Conservation (phyloP, 2,329 filamentous ascomycete genomes). For the Penicillium crustosum region DNA sequence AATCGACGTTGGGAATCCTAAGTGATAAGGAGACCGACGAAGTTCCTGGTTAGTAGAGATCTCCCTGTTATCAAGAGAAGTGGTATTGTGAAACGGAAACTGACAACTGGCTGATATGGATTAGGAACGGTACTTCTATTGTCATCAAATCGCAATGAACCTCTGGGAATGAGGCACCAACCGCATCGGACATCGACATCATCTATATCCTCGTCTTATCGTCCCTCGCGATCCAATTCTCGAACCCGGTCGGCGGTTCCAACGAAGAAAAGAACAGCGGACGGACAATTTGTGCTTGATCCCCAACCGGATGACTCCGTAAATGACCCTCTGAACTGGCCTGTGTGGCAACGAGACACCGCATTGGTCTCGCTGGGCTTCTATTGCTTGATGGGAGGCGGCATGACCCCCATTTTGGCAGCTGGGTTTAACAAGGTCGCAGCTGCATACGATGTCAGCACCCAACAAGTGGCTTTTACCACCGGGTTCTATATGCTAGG, state of each 20-base stretch:
- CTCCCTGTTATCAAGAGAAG: background rate
- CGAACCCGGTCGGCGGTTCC: constrained; percentile 32
- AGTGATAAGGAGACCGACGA: constrained; percentile 79
- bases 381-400: constrained; percentile 90
- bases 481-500: constrained; percentile 95
- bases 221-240: constrained; percentile 42
- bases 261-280: constrained; percentile 70
- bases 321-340: constrained; percentile 95
- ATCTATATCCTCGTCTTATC: constrained; percentile 50
- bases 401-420: constrained; percentile 85
- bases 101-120: background rate
- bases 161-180: constrained; percentile 61
- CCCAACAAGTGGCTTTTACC: constrained; percentile 76
- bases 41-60: constrained; percentile 67
- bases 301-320: constrained; percentile 87
- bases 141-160: constrained; percentile 61
- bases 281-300: constrained; percentile 82
- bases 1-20: constrained; percentile 72
- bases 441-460: constrained; percentile 61
- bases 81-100: background rate
- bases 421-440: constrained; percentile 86
- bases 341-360: constrained; percentile 72
- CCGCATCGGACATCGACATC: constrained; percentile 60
- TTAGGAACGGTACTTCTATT: constrained; percentile 63
- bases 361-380: constrained; percentile 81